Conservation (phyloP, 2,329 filamentous ascomycete genomes). For the Aureobasidium namibiae region DNA sequence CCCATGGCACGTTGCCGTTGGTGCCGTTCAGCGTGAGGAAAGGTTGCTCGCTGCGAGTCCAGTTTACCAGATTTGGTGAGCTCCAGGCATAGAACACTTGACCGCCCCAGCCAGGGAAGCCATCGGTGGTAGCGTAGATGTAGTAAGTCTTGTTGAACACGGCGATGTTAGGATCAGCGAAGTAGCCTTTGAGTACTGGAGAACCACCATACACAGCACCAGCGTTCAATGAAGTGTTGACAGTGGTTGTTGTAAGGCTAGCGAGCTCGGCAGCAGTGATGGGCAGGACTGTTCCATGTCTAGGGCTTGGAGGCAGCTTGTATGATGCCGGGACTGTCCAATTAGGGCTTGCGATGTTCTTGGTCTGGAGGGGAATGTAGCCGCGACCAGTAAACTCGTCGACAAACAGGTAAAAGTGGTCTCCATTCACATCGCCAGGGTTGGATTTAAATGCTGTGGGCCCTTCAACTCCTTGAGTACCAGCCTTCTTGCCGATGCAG, state of each 20-base stretch:
- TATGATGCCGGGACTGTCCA: constrained; percentile 43
- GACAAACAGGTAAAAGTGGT: constrained; percentile 49
- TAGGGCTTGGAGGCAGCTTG: constrained; percentile 41
- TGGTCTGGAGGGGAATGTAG: constrained; percentile 47
- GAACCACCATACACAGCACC: neutral
- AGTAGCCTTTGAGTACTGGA: constrained; percentile 17
- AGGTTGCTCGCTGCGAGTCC: constrained; percentile 34
- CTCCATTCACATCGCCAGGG: constrained; percentile 39
- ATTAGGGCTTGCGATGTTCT: constrained; percentile 39
- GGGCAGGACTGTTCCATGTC: constrained; percentile 47
- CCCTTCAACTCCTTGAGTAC: constrained; percentile 42
- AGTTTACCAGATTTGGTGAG: constrained; percentile 35
- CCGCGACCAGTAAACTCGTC: constrained; percentile 46
- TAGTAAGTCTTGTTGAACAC: constrained; percentile 39
- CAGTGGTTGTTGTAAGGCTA: constrained; percentile 20
- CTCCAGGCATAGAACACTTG: constrained; percentile 43
- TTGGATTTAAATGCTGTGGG: constrained; percentile 47
- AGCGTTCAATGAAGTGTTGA: neutral
- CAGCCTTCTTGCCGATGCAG: constrained; percentile 45
- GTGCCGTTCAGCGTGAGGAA: constrained; percentile 40
- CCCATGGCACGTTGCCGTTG: constrained; percentile 32
- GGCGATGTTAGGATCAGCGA: constrained; percentile 42
- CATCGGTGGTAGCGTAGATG: constrained; percentile 42
- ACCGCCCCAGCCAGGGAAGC: constrained; percentile 37
- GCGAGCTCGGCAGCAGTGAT: constrained; percentile 41